Conservation (phyloP, 1,284 basidiomycete species). For the Mrakiaceae sp. region DNA sequence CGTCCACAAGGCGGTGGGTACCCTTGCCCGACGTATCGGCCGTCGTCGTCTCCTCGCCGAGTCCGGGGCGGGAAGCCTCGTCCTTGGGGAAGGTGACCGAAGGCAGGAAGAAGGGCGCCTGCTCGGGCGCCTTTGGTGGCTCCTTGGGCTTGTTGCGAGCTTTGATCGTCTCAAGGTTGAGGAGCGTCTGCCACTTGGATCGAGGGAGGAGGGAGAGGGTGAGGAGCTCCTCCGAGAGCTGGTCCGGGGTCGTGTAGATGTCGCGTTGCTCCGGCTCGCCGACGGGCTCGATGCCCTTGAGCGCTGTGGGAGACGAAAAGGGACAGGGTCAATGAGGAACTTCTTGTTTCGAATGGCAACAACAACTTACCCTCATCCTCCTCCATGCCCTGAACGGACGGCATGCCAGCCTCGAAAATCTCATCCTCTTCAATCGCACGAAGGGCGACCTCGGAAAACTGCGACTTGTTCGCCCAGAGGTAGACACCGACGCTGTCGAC, state of each 20-base stretch:
- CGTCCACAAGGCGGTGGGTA: slow-evolving; percentile 36
- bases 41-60: slow-evolving; percentile 36
- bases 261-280: slow-evolving; percentile 49
- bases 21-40: slow-evolving; percentile 36
- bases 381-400: slow-evolving; percentile 66
- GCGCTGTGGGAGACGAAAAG: slow-evolving; percentile 37
- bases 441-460: slow-evolving; percentile 77
- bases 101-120: slow-evolving; percentile 94
- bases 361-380: slow-evolving; percentile 52
- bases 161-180: slow-evolving; percentile 92
- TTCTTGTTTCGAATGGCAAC: neutral
- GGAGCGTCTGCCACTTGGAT: slow-evolving; percentile 86
- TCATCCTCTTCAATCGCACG: slow-evolving; percentile 67
- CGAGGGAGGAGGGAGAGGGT: slow-evolving; percentile 87
- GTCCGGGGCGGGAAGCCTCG: slow-evolving; percentile 46
- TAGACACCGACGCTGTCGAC: slow-evolving; percentile 88
- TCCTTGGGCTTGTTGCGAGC: slow-evolving; percentile 95
- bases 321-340: neutral
- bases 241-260: slow-evolving; percentile 70
- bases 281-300: slow-evolving; percentile 51
- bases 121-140: slow-evolving; percentile 83
- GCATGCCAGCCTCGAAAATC: slow-evolving; percentile 56
- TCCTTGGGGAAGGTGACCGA: slow-evolving; percentile 53
- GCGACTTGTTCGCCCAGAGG: slow-evolving; percentile 94
- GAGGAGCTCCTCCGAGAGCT: slow-evolving; percentile 72